phyloP scores from a whole-genome alignment of 495 filamentous ascomycete genomes.

The Penicillium arizonense region DNA sequence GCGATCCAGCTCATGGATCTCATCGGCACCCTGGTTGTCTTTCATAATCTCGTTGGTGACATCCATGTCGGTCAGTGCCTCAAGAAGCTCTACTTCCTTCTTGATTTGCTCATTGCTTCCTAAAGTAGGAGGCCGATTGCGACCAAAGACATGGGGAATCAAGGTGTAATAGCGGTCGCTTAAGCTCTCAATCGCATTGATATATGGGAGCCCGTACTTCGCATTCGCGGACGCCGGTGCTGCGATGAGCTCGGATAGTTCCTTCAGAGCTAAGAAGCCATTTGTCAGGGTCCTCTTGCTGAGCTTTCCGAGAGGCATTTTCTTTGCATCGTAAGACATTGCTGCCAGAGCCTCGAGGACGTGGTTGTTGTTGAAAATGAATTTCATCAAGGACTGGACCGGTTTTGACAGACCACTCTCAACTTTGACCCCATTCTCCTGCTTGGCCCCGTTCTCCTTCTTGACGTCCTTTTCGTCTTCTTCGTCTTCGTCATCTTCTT shows the following conservation, averaged over 20 bases:
- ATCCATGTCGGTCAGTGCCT: slow-evolving; percentile 79
- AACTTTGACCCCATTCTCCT: slow-evolving; percentile 24
- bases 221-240: slow-evolving; percentile 43
- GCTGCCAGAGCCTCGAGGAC: slow-evolving; percentile 63
- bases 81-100: slow-evolving; percentile 71
- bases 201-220: slow-evolving; percentile 40
- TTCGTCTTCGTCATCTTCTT: slow-evolving; percentile 64
- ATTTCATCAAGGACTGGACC: slow-evolving; percentile 64
- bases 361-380: slow-evolving; percentile 78
- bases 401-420: slow-evolving; percentile 56
- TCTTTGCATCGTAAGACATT: slow-evolving; percentile 73
- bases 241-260: slow-evolving; percentile 63
- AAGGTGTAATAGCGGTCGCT: slow-evolving; percentile 76
- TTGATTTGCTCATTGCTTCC: slow-evolving; percentile 53
- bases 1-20: slow-evolving; percentile 63
- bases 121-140: slow-evolving; percentile 68
- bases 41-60: slow-evolving; percentile 78
- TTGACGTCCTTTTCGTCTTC: slow-evolving; percentile 35
- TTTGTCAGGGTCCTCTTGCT: slow-evolving; percentile 68
- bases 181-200: slow-evolving; percentile 51
- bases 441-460: slow-evolving; percentile 28
- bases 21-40: slow-evolving; percentile 45
- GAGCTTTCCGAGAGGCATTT: slow-evolving; percentile 80
- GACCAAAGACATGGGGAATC: slow-evolving; percentile 81
- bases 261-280: slow-evolving; percentile 72